A percentile compares a stretch with the other conserved stretches of the same genome.
Conservation (phyloP, 2,329 filamentous ascomycete genomes). For the Pseudogymnoascus sp. region DNA sequence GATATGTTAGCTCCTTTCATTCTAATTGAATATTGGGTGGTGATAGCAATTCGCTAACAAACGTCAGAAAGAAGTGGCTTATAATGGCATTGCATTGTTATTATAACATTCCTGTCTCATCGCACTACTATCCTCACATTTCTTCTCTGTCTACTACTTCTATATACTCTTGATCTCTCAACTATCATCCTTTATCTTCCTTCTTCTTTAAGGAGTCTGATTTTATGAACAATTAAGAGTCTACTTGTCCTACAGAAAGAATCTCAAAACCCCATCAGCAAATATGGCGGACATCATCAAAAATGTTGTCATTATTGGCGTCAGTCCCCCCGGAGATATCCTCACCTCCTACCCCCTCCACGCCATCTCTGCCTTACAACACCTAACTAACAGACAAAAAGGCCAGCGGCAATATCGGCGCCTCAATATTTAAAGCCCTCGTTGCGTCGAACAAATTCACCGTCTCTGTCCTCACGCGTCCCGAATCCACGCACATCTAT, state of each 20-base stretch:
- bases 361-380: slow-evolving; percentile 37
- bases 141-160: background rate
- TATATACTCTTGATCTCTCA: background rate
- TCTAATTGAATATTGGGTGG: background rate
- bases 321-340: background rate
- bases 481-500: slow-evolving; percentile 21
- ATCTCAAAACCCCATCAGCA: background rate
- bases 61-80: background rate
- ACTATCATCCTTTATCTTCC: background rate
- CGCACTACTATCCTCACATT: background rate
- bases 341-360: slow-evolving; percentile 7
- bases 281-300: background rate
- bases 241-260: background rate
- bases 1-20: background rate
- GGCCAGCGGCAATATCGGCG: slow-evolving; percentile 27
- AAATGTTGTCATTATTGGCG: background rate
- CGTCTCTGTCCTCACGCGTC: slow-evolving; percentile 28
- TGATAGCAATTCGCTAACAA: background rate
- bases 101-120: background rate
- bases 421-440: slow-evolving; percentile 24
- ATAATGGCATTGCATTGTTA: background rate
- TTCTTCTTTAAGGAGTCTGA: background rate
- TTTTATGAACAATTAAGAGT: background rate
- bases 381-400: slow-evolving; percentile 23
- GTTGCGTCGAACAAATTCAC: slow-evolving; percentile 21